phyloP scores from a whole-genome alignment of 257 asterid species.

The Solanum okadae region DNA sequence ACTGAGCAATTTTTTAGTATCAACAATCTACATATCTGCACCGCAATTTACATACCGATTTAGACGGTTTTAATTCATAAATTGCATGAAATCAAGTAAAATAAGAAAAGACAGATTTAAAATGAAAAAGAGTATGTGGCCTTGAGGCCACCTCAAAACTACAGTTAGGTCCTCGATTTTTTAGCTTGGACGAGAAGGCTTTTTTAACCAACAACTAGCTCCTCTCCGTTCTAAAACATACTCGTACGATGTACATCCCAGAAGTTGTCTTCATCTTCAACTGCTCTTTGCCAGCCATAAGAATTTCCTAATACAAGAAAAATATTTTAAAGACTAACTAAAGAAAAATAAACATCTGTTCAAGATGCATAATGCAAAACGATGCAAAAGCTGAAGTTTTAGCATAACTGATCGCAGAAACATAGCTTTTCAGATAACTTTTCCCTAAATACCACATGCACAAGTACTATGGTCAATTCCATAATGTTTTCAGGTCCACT shows the following conservation, averaged over 20 bases:
- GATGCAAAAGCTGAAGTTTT: neutral
- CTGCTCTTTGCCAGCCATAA: neutral
- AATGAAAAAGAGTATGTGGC: constrained; percentile 1
- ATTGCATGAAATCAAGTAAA: constrained; percentile 13
- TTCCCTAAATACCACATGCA: neutral
- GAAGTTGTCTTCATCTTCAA: neutral
- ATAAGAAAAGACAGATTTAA: neutral
- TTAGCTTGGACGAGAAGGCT: constrained; percentile 10
- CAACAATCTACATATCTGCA: constrained; percentile 28
- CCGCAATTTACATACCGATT: constrained; percentile 36
- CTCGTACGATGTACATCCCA: neutral
- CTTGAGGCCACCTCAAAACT: constrained; percentile 26
- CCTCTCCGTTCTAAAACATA: neutral
- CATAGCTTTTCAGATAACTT: neutral
- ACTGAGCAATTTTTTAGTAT: neutral
- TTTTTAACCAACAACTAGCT: neutral
- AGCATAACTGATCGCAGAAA: neutral
- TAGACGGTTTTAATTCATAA: constrained; percentile 40
- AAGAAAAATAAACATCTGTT: neutral
- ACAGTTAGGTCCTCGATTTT: constrained; percentile 6
- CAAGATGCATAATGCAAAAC: neutral
- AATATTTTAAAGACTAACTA: neutral
- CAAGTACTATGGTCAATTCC: neutral
- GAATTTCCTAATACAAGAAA: neutral
- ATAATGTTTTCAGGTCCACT: neutral